phyloP scores from a whole-genome alignment of 139 green algal genomes.

The Trebouxia sp. region DNA sequence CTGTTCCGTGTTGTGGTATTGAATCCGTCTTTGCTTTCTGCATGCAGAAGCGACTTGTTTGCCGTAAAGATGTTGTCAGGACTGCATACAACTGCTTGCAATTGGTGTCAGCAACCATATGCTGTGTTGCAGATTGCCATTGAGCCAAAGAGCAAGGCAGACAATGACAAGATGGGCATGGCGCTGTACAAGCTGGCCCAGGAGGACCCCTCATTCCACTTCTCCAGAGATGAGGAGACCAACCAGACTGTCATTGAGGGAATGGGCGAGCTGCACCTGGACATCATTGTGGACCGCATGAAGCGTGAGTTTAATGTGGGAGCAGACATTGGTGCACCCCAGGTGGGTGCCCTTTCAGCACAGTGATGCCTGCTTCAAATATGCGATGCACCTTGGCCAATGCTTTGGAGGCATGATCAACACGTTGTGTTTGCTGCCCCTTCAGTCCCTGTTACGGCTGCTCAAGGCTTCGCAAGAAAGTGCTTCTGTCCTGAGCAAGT shows the following conservation, averaged over 20 bases:
- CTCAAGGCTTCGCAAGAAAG: no score
- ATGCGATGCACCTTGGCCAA: no score
- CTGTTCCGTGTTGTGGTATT: no score
- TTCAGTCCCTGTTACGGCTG: no score
- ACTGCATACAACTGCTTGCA: no score
- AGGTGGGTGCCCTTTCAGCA: conserved; percentile 51
- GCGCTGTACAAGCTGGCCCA: conserved; percentile 96
- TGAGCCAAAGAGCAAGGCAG: conserved; percentile 97
- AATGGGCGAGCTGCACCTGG: conserved; percentile 99
- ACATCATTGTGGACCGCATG: conserved; percentile 97
- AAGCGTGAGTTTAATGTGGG: conserved; percentile 98
- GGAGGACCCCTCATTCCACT: conserved; percentile 98
- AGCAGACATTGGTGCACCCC: conserved; percentile 86
- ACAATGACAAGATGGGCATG: conserved; percentile 94
- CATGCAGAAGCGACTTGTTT: no score
- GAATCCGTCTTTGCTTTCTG: no score
- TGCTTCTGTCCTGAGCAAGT: no score
- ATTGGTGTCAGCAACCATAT: conserved; percentile 40
- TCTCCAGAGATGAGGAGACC: conserved; percentile 94
- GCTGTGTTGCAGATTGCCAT: conserved; percentile 73
- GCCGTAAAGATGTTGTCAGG: no score
- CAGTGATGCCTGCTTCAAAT: no score
- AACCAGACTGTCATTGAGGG: conserved; percentile 96
- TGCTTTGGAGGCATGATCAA: no score
- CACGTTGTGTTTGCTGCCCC: no score